A percentile compares a stretch with the other conserved stretches of the same genome.
Evolutionary conservation across 768 basidiomycete genomes (phyloP).

Genomic region (Hericium alpestre): DNA sequence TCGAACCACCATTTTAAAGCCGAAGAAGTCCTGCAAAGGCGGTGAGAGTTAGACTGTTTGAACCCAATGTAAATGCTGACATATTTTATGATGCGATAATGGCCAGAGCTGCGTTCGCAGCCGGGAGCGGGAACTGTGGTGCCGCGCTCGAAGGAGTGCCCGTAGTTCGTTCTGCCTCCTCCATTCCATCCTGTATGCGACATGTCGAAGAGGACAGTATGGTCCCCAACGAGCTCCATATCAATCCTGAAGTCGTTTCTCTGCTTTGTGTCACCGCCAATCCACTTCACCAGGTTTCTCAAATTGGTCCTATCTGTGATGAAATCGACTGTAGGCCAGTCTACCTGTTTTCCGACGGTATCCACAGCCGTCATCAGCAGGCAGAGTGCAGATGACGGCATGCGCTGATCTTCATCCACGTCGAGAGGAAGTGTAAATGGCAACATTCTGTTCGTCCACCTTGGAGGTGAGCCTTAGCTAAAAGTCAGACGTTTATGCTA

Average conservation of each 20-base stretch:
- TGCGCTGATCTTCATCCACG: slow-evolving; percentile 43
- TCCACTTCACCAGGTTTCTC: slow-evolving; percentile 54
- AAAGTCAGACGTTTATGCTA: slow-evolving; percentile 26
- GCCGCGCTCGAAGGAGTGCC: slow-evolving; percentile 51
- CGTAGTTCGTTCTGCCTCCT: slow-evolving; percentile 31
- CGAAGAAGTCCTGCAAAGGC: slow-evolving; percentile 40
- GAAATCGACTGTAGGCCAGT: slow-evolving; percentile 31
- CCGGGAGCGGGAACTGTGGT: slow-evolving; percentile 38
- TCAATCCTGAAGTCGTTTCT: slow-evolving; percentile 60
- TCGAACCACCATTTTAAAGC: slow-evolving; percentile 44
- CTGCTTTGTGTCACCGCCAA: slow-evolving; percentile 21
- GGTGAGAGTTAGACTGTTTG: too few relatives aligned
- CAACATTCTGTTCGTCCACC: slow-evolving; percentile 36
- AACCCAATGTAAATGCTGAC: slow-evolving; percentile 22
- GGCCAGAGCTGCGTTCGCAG: slow-evolving; percentile 41
- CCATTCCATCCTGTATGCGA: slow-evolving; percentile 2
- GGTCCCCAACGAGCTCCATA: slow-evolving; percentile 44
- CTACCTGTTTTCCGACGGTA: slow-evolving; percentile 21
- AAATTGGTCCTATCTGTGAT: slow-evolving; percentile 60
- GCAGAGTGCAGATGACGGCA: slow-evolving; percentile 29
- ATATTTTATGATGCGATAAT: slow-evolving; percentile 54
- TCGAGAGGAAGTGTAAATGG: slow-evolving; percentile 51
- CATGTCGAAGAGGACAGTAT: slow-evolving; percentile 52
- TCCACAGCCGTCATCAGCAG: slow-evolving; percentile 56
- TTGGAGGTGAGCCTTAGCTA: slow-evolving; percentile 46